Evolutionary conservation across 179 eudicot genomes (phyloP).

Genomic region (Silene noctiflora): DNA sequence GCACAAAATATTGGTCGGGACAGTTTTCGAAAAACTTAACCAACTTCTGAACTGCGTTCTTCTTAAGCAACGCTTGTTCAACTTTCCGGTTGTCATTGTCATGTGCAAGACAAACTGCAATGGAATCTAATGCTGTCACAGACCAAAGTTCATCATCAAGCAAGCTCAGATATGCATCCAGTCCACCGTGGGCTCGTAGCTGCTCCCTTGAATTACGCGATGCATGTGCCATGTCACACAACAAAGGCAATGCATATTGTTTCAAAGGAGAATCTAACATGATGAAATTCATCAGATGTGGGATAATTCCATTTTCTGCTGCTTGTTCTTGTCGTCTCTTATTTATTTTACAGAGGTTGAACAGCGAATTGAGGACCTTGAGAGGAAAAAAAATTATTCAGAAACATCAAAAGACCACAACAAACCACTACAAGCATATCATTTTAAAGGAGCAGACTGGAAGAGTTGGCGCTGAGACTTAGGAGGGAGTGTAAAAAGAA

Average conservation of each 20-base stretch:
- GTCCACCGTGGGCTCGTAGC: slow-evolving; percentile 91
- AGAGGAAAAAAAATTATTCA: slow-evolving; percentile 18
- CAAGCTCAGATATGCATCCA: slow-evolving; percentile 86
- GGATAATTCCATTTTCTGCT: slow-evolving; percentile 96
- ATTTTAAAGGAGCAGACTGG: background rate
- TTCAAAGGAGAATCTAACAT: slow-evolving; percentile 86
- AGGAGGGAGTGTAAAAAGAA: background rate
- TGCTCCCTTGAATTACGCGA: slow-evolving; percentile 98
- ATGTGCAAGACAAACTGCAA: slow-evolving; percentile 96
- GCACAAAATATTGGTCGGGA: slow-evolving; percentile 87
- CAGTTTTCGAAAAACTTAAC: slow-evolving; percentile 90
- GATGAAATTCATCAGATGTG: slow-evolving; percentile 92
- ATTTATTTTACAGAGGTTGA: slow-evolving; percentile 97
- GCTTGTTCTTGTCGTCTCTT: slow-evolving; percentile 99
- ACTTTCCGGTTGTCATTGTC: slow-evolving; percentile 93
- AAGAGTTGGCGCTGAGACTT: background rate
- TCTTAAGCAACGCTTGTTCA: slow-evolving; percentile 92
- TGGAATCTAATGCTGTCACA: slow-evolving; percentile 90
- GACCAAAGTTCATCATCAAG: slow-evolving; percentile 97
- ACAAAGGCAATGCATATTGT: slow-evolving; percentile 84
- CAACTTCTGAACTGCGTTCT: slow-evolving; percentile 90
- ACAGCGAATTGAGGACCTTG: slow-evolving; percentile 91
- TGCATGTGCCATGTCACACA: slow-evolving; percentile 99
- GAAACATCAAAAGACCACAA: slow-evolving; percentile 9
- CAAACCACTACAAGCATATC: background rate